A percentile compares a stretch with the other conserved stretches of the same genome.
These are phyloP conservation scores for Aspergillus chevalieri DNA, from an alignment of 2,329 filamentous ascomycete species.

Conservation along the genomic window DNA sequence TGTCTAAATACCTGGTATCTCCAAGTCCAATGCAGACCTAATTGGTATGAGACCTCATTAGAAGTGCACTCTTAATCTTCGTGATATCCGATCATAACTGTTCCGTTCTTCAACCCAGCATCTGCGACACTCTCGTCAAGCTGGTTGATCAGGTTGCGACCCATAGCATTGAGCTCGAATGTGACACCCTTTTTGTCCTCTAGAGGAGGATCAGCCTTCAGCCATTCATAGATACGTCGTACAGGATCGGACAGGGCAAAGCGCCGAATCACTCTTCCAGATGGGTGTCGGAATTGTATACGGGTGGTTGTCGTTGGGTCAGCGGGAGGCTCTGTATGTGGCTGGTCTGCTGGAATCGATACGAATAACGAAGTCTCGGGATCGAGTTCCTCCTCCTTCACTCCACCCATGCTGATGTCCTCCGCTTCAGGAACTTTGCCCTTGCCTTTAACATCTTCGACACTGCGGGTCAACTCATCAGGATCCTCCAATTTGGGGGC, in stretches of 20 bases:
- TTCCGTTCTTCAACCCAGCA: constrained; percentile 83
- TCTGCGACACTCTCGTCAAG: constrained; percentile 71
- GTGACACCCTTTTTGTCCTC: constrained; percentile 69
- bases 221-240: constrained; percentile 85
- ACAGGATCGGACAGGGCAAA: constrained; percentile 74
- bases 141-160: constrained; percentile 72
- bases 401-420: constrained; percentile 31
- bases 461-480: constrained; percentile 74
- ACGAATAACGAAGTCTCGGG: constrained; percentile 51
- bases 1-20: constrained; percentile 5
- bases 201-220: constrained; percentile 73
- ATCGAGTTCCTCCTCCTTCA: constrained; percentile 29
- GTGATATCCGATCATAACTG: constrained; percentile 89
- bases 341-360: constrained; percentile 63
- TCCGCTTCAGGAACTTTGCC: constrained; percentile 44
- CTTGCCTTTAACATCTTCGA: constrained; percentile 41
- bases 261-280: constrained; percentile 77
- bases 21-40: constrained; percentile 4
- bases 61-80: constrained; percentile 43
- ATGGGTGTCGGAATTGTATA: constrained; percentile 86
- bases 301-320: constrained; percentile 69
- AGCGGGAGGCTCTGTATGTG: constrained; percentile 71
- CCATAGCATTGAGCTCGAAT: constrained; percentile 87
- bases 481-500: constrained; percentile 64
- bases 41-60: not conserved